phyloP scores from a whole-genome alignment of 805 yeast genomes.

The Sugiyamaella marilandica region DNA sequence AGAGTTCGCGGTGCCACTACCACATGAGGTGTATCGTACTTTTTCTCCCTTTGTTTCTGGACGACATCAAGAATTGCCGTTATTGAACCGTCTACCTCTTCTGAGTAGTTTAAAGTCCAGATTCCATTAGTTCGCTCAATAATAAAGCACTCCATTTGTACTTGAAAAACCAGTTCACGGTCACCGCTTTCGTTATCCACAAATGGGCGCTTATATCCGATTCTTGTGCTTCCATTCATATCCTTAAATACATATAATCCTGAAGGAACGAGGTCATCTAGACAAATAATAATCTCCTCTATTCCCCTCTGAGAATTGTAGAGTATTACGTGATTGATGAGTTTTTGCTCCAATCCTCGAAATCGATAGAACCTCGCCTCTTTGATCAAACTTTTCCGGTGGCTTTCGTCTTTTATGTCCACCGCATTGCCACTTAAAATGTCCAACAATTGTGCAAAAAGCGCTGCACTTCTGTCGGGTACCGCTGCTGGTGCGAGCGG shows the following conservation, averaged over 20 bases:
- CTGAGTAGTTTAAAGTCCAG: neutral
- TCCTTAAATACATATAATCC: neutral
- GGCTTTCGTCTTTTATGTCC: conserved; percentile 44
- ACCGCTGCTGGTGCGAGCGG: conserved; percentile 58
- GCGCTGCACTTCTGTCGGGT: conserved; percentile 46
- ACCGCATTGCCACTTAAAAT: conserved; percentile 52
- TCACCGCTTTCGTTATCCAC: conserved; percentile 31
- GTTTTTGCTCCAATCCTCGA: conserved; percentile 63
- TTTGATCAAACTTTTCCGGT: conserved; percentile 51
- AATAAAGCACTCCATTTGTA: conserved; percentile 8
- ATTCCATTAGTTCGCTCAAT: neutral
- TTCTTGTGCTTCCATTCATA: neutral
- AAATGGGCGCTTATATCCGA: conserved; percentile 43
- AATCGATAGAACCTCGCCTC: conserved; percentile 80
- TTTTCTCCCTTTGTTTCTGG: neutral
- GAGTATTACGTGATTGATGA: conserved; percentile 49
- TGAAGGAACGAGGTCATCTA: conserved; percentile 39
- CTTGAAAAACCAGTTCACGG: conserved; percentile 43
- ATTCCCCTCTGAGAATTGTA: conserved; percentile 47
- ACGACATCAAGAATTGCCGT: neutral
- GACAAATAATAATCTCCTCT: conserved; percentile 54
- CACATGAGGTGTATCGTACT: neutral
- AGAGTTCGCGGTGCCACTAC: neutral
- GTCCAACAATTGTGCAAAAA: conserved; percentile 53
- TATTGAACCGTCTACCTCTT: neutral